Evolutionary conservation across 129 eudicot species (phyloP), one percentile per base, ranked within the genome.

Genomic region (Sambucus nigra): DNA sequence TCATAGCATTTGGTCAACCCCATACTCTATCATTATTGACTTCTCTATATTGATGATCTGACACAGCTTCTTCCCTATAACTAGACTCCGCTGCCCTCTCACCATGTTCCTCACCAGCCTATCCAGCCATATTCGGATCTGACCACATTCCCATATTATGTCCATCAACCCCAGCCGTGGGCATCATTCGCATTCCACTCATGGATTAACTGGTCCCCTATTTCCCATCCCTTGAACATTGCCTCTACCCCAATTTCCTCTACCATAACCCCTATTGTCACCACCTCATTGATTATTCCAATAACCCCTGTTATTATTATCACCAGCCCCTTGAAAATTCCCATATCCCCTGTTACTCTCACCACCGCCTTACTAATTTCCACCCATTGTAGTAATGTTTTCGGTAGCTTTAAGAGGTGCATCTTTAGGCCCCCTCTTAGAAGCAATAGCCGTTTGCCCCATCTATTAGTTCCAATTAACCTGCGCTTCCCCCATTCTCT

Each of bases 181-280:
- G 89, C 94, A 83, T 83, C 97, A 88, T 83, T 9, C 94, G 91
- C 94, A 87, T 83, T 21, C 88, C 86, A 47, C 74, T 80, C 88
- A 79, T 70, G 21, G 80, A 45, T 80, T 86, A n/a, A 63, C 60
- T n/a, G 81, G 81, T 28, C 89, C 91, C 44, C 89, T 74, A 20
- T 71, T 75, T 11, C 74, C 86, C 88, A 80, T 85, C 22, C 80
- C 83, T 61, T 84, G 94, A 28, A 29, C 67, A 56, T 74, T 74
- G 9, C 89, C 95, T 80, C 95, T 78, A 64, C 95, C 95, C 95
- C 87, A 86, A 51, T 72, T 78, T 13, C 92, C 95, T 59, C 94
- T 76, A 21, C 81, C 88, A 50, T 17, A 84, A n/a, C 84, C 81
- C 59, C 94, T 60, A 26, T 67, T 72, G 64, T n/a, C n/a, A 47